These are phyloP conservation scores for Hygrophila difformis DNA, from an alignment of 257 asterid genomes.

Conservation along the genomic window DNA sequence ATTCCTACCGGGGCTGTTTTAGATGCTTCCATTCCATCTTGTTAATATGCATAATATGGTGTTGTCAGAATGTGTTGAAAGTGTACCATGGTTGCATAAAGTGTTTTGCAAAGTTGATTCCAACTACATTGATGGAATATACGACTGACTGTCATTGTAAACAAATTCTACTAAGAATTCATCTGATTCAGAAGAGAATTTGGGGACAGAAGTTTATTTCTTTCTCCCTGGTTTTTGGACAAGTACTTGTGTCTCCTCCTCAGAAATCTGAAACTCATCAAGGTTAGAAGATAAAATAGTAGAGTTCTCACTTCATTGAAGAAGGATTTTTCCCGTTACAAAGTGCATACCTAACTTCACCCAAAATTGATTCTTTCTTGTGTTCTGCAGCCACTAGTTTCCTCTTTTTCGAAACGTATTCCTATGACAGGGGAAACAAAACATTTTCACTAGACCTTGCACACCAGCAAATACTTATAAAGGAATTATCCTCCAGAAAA, in stretches of 20 bases:
- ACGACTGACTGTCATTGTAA: too few species aligned
- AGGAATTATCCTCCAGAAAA: neutral
- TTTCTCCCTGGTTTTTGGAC: slow-evolving; percentile 2
- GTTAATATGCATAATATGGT: too few species aligned
- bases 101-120: too few species aligned
- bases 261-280: slow-evolving; percentile 35
- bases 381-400: slow-evolving; percentile 40
- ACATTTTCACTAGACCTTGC: neutral
- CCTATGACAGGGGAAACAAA: slow-evolving; percentile 19
- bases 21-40: too few species aligned
- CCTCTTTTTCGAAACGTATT: slow-evolving; percentile 42
- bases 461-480: neutral
- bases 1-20: slow-evolving; percentile 1
- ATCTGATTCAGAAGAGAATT: too few species aligned
- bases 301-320: neutral
- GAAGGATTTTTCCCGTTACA: neutral
- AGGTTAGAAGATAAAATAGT: neutral
- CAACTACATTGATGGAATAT: too few species aligned
- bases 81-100: too few species aligned
- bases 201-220: too few species aligned
- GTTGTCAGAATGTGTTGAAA: too few species aligned
- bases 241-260: slow-evolving; percentile 26
- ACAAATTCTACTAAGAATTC: too few species aligned
- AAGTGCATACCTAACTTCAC: slow-evolving; percentile 38
- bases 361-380: slow-evolving; percentile 22